phyloP scores from a whole-genome alignment of 495 filamentous ascomycete genomes.

The Penicillium lagena region DNA sequence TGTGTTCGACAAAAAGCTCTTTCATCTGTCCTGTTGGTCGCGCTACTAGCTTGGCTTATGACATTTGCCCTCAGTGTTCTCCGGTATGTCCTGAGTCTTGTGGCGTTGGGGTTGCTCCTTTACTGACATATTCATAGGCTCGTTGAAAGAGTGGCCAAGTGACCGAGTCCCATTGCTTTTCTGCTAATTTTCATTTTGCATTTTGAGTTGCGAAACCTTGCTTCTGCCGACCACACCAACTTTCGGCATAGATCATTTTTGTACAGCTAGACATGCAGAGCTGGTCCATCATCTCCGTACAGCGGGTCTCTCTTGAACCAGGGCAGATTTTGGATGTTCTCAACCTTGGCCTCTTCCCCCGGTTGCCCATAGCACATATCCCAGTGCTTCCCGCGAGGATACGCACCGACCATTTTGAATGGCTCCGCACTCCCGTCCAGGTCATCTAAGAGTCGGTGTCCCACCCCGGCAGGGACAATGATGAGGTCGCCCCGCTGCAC shows the following conservation, averaged over 20 bases:
- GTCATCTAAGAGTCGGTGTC: conserved; percentile 56
- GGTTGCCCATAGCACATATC: conserved; percentile 64
- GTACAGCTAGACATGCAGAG: conserved; percentile 25
- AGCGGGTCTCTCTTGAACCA: conserved; percentile 58
- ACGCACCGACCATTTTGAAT: conserved; percentile 64
- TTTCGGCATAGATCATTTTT: not conserved
- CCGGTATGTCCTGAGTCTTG: conserved; percentile 40
- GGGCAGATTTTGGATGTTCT: conserved; percentile 34
- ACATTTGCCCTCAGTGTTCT: conserved; percentile 88
- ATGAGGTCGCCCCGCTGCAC: conserved; percentile 57
- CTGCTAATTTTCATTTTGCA: not conserved
- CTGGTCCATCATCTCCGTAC: conserved; percentile 51
- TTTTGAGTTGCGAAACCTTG: not conserved
- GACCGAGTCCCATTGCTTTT: conserved; percentile 4
- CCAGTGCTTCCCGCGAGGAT: conserved; percentile 51
- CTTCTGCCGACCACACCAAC: too few relatives aligned
- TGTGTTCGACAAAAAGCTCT: conserved; percentile 70
- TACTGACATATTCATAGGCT: conserved; percentile 36
- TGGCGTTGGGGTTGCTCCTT: not conserved
- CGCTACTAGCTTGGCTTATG: conserved; percentile 79
- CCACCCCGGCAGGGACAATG: conserved; percentile 60
- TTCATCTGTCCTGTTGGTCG: conserved; percentile 73
- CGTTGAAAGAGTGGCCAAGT: conserved; percentile 60
- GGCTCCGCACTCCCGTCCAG: conserved; percentile 25
- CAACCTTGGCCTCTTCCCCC: conserved; percentile 44